phyloP scores from a whole-genome alignment of 2,329 filamentous ascomycete genomes.

The Sarocladiaceae sp. region DNA sequence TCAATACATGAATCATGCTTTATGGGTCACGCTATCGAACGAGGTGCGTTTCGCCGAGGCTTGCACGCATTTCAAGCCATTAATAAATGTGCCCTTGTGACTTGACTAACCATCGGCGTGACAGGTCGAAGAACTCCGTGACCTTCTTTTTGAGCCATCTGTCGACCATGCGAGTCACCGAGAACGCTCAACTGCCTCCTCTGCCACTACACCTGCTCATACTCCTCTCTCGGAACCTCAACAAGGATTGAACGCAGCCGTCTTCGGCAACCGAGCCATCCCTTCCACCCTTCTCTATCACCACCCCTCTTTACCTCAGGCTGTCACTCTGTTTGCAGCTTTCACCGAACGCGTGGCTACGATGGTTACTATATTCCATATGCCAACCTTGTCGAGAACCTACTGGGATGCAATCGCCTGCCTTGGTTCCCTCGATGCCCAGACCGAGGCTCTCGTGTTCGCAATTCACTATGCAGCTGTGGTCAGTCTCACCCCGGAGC shows the following conservation, averaged over 20 bases:
- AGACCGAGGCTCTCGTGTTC: slow-evolving; percentile 18
- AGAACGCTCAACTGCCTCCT: not conserved
- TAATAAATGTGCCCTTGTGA: no score
- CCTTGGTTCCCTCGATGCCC: slow-evolving; percentile 13
- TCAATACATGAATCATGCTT: not conserved
- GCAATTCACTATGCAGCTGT: slow-evolving; percentile 11
- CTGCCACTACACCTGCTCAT: not conserved
- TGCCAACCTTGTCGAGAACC: slow-evolving; percentile 19
- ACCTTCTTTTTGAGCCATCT: not conserved
- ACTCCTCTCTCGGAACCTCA: not conserved
- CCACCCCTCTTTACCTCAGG: not conserved
- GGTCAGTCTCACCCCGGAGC: slow-evolving; percentile 10
- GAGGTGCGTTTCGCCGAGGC: not conserved
- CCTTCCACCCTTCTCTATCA: not conserved
- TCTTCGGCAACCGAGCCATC: slow-evolving; percentile 24
- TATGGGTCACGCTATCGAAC: not conserved
- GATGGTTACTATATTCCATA: slow-evolving; percentile 24
- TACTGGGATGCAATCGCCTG: slow-evolving; percentile 21
- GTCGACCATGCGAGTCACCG: not conserved
- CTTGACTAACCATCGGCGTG: not conserved
- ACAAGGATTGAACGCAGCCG: slow-evolving; percentile 29
- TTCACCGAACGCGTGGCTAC: slow-evolving; percentile 23
- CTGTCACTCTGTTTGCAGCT: slow-evolving; percentile 12
- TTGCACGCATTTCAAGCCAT: no score
- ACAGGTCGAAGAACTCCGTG: not conserved